Base-by-base conservation (phyloP, 306 rosid genomes). In the Vicia faba region DNA sequence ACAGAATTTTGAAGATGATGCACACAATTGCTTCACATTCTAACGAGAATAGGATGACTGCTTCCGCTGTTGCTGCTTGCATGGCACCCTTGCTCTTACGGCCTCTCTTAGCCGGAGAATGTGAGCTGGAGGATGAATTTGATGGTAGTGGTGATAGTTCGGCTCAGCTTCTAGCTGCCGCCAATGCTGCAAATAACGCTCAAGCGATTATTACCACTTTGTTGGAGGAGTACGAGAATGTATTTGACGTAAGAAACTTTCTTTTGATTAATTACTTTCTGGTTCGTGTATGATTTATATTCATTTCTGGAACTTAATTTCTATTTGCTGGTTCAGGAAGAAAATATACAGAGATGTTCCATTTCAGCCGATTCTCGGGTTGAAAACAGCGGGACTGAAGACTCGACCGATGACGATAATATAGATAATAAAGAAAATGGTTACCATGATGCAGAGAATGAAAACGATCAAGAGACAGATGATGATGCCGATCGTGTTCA, bases 41-140 rank as follows among this genome's bases (percentile, higher is more conserved):
- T 75, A 79, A 81, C 11, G 97, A 90, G 75, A 95, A 95, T 80
- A 88, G 96, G 77, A 95, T 95, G 99, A 86, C 84, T 75, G 83
- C 90, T 60, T 90, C 99, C 77, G 99, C 99, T 66, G 95, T 95
- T 78, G 95, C 99, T 84, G 97, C 99, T 74, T 95, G 99, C 88
- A 95, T 95, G 99, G 97, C 99, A 23, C 99, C 99, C 63, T 90
- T 95, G 83, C 97, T 95, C 46, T 85, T 95, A 63, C 86, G 99
- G 28, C 97, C 99, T 79, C 66, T 95, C 51, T 87, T 95, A 78
- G 95, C 97, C 20, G 97, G 99, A 16, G 97, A 95, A 78, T 95
- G 96, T 84, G 99, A 90, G 79, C 58, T 90, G 75, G 99, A 95
- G 75, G 99, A 88, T 82, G 97, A 90, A 46, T 95, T 95, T 79